Conservation (phyloP, 1,284 basidiomycete genomes). For the Coniferiporia sulphurascens region DNA sequence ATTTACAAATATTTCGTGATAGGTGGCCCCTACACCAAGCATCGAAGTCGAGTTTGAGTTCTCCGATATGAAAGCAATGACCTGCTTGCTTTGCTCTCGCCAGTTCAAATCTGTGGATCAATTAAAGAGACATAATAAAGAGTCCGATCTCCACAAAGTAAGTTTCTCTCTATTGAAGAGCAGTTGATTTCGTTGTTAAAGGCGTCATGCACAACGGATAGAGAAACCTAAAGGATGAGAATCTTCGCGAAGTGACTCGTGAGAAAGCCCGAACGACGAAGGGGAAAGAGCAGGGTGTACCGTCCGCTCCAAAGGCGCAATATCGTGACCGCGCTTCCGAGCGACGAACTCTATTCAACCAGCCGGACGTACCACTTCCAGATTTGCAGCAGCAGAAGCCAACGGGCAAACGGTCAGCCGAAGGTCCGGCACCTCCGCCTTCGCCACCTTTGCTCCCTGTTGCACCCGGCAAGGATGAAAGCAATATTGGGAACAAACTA, state of each 20-base stretch:
- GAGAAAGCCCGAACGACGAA: slow-evolving; percentile 58
- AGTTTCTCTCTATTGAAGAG: slow-evolving; percentile 5
- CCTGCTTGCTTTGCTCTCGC: slow-evolving; percentile 85
- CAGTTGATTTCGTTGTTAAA: slow-evolving; percentile 20
- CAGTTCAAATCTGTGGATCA: slow-evolving; percentile 87
- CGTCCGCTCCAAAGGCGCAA: slow-evolving; percentile 50
- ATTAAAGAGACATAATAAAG: slow-evolving; percentile 80
- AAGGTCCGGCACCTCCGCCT: slow-evolving; percentile 58
- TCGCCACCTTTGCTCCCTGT: slow-evolving; percentile 57
- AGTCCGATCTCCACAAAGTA: slow-evolving; percentile 91
- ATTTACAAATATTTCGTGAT: neutral
- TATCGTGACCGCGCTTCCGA: slow-evolving; percentile 92
- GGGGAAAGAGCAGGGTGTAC: slow-evolving; percentile 28
- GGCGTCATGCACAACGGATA: slow-evolving; percentile 33
- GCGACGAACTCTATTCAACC: slow-evolving; percentile 82
- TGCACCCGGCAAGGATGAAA: slow-evolving; percentile 70
- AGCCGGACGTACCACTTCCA: slow-evolving; percentile 75
- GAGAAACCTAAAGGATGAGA: slow-evolving; percentile 77
- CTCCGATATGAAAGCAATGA: slow-evolving; percentile 63
- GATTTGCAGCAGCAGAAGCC: slow-evolving; percentile 37
- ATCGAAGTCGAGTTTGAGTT: slow-evolving; percentile 68
- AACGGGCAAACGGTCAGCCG: slow-evolving; percentile 49
- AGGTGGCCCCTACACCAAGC: slow-evolving; percentile 22
- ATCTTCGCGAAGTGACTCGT: slow-evolving; percentile 65
- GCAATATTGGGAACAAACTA: slow-evolving; percentile 84